Evolutionary conservation across 2,329 filamentous ascomycete genomes (phyloP).

Genomic region (Tolypocladium sp.): DNA sequence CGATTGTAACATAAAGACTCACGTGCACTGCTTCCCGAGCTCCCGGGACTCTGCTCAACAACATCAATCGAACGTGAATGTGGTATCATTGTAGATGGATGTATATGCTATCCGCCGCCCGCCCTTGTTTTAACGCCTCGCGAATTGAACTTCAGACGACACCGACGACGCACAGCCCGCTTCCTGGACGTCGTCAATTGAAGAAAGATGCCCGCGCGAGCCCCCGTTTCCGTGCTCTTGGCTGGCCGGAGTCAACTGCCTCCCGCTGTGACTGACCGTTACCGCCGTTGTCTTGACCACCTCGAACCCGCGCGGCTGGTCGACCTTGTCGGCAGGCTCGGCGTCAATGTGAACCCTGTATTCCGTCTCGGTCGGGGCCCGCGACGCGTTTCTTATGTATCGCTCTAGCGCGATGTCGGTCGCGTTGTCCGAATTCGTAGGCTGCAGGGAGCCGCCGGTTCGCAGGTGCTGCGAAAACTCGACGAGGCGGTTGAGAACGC

Average conservation of each 20-base stretch:
- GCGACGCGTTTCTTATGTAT: neutral
- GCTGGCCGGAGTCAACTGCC: neutral
- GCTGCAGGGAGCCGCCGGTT: neutral
- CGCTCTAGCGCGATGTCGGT: constrained; percentile 2
- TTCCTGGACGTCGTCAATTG: neutral
- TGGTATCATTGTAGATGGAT: neutral
- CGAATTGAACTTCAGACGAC: neutral
- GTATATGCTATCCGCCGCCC: neutral
- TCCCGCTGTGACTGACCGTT: neutral
- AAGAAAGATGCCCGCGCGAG: neutral
- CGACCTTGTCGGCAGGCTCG: neutral
- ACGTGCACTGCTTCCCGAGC: no score
- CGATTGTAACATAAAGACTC: neutral
- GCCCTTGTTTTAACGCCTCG: neutral
- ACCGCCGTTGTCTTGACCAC: constrained; percentile 3
- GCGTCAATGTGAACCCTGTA: constrained; percentile 1
- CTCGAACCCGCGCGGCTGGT: neutral
- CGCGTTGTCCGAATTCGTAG: neutral
- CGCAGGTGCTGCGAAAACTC: constrained; percentile 18
- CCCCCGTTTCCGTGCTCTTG: neutral
- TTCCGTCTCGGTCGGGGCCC: neutral
- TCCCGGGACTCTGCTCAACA: no score
- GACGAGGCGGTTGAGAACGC: constrained; percentile 23
- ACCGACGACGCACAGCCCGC: neutral
- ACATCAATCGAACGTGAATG: no score